These are phyloP conservation scores for Colletotrichum truncatum DNA, from an alignment of 2,329 filamentous ascomycete genomes.

Conservation along the genomic window DNA sequence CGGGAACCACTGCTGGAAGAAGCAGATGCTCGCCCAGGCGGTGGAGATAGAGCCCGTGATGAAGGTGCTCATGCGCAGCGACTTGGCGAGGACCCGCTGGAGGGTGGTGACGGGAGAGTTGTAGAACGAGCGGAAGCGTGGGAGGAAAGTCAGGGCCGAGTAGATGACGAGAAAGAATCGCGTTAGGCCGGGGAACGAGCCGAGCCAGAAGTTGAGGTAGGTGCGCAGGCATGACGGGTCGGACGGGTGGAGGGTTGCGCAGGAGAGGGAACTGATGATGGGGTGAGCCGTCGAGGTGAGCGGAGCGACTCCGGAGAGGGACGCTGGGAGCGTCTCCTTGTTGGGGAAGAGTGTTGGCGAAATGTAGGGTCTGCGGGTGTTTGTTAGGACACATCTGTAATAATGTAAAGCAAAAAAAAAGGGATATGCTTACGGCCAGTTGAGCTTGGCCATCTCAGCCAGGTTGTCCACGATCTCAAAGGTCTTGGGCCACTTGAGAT, in stretches of 20 bases:
- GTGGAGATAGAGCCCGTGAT: constrained; percentile 86
- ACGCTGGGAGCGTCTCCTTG: constrained; percentile 71
- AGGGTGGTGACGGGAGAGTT: constrained; percentile 74
- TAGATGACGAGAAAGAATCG: constrained; percentile 83
- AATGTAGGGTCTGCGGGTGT: constrained; percentile 69
- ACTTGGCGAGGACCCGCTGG: constrained; percentile 71
- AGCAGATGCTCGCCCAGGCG: constrained; percentile 88
- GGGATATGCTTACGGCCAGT: constrained; percentile 77
- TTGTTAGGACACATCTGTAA: constrained; percentile 21
- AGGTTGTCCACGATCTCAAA: constrained; percentile 84
- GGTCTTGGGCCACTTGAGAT: constrained; percentile 77
- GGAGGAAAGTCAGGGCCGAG: constrained; percentile 72
- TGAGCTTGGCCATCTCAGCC: constrained; percentile 80
- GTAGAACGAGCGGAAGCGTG: constrained; percentile 74
- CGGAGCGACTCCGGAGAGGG: constrained; percentile 75
- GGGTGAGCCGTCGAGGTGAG: constrained; percentile 88
- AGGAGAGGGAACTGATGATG: constrained; percentile 84
- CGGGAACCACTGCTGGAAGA: constrained; percentile 85
- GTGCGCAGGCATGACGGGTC: constrained; percentile 90
- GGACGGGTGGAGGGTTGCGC: constrained; percentile 86
- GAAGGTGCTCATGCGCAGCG: constrained; percentile 81
- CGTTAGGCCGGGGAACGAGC: constrained; percentile 80
- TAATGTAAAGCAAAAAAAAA: too few species aligned
- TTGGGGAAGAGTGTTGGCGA: constrained; percentile 88
- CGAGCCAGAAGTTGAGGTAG: constrained; percentile 87